Conservation (phyloP, 2,329 filamentous ascomycete genomes). For the Fusarium aywerte region DNA sequence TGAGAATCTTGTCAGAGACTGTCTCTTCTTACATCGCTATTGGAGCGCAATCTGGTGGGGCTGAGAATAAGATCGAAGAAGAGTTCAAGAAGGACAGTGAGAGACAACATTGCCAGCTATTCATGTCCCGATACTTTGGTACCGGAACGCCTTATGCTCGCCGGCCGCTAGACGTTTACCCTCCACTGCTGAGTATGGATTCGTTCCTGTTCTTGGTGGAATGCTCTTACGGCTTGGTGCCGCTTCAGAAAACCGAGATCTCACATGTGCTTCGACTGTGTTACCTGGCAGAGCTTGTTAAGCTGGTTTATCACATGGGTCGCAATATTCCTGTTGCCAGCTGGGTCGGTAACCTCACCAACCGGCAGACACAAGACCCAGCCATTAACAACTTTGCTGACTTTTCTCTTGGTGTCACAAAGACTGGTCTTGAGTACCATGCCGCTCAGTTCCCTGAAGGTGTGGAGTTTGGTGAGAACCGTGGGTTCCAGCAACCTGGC, state of each 20-base stretch:
- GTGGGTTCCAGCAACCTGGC: constrained; percentile 65
- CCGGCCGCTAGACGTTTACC: constrained; percentile 58
- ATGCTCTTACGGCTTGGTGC: constrained; percentile 75
- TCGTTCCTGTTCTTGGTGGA: constrained; percentile 85
- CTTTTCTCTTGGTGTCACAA: constrained; percentile 63
- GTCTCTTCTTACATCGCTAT: constrained; percentile 85
- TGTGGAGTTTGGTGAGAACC: constrained; percentile 51
- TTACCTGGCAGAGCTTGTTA: constrained; percentile 90
- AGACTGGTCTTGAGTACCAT: constrained; percentile 57
- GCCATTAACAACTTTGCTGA: constrained; percentile 65
- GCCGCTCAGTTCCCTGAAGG: constrained; percentile 46
- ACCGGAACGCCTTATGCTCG: constrained; percentile 55
- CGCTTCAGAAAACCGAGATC: constrained; percentile 76
- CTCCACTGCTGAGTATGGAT: constrained; percentile 74
- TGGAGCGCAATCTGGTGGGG: constrained; percentile 71
- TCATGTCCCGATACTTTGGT: constrained; percentile 68
- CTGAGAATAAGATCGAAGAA: constrained; percentile 68
- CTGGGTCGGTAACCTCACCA: constrained; percentile 61
- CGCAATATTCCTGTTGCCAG: constrained; percentile 62
- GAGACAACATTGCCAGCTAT: constrained; percentile 79
- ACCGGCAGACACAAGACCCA: constrained; percentile 57
- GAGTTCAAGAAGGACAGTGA: constrained; percentile 77
- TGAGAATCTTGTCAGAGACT: constrained; percentile 90
- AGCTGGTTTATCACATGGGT: constrained; percentile 73
- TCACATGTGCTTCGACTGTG: constrained; percentile 84